Evolutionary conservation across 139 green algal genomes (phyloP), one percentile per base, ranked within the genome.

Genomic region (Auxenochlorella pyrenoidosa): DNA sequence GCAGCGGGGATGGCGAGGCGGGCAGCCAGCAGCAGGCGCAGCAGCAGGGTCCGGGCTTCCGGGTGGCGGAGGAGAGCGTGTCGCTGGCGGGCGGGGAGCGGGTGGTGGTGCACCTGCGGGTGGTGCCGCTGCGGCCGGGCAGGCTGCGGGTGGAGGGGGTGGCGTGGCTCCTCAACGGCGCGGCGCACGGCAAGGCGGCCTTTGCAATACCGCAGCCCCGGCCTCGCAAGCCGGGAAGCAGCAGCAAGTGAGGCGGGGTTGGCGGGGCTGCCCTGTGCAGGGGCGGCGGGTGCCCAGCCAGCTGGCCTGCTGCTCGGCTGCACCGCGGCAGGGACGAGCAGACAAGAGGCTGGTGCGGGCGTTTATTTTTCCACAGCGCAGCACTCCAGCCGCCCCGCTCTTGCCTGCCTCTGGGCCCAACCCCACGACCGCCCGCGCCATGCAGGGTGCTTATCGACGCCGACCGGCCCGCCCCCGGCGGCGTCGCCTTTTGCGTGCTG

Each of bases 101-200:
- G 28, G 80, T 79, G 40, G 54, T 93, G 73, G 91, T 98, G 71
- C 71, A 87, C 51, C 91, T 98, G 83, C 83, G 79, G 44, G 88
- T 94, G 79, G 51, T 88, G 86, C 85, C 95, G 12, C 88, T 88
- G 36, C 68, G 80, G 47, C 80, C 93, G 6, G 96, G 95, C 40
- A 89, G 85, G 85, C 85, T 98, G 81, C 91, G 88, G 15, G 84
- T 97, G 44, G 81, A 78, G 3, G 95, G 94, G 8, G 84, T 96
- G 24, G 36, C 79, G 2, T 97, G 95, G 95, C 54, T 91, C 76
- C 88, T 97, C 72, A 90, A 92, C 82, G 95, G 90, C 38, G 66
- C 82, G 1, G 93, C 90, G 12, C 79, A 90, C 51, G 94, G 95
- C 13, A 58, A 41, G 26, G 77, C 76, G 4, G 38, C 82, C 19